Conservation (phyloP, 2,329 filamentous ascomycete species). For the Grosmannia penicillata region DNA sequence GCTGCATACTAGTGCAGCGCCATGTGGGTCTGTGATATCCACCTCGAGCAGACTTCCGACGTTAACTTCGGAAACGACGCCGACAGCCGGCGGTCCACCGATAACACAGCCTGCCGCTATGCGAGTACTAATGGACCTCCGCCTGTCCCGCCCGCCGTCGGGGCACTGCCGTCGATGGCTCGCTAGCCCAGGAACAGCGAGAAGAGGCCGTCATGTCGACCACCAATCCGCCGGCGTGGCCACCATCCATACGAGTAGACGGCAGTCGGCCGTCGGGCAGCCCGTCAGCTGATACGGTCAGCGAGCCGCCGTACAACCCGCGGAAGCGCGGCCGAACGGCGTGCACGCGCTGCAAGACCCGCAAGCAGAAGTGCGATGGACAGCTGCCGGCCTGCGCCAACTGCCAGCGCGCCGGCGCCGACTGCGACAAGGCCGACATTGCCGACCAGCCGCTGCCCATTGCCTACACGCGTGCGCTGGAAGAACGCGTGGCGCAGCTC, state of each 20-base stretch:
- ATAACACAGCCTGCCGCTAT: too few relatives aligned
- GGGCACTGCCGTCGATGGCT: too few relatives aligned
- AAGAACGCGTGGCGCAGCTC: constrained; percentile 3
- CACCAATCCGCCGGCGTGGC: neutral
- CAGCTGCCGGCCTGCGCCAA: constrained; percentile 5
- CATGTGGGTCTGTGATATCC: too few relatives aligned
- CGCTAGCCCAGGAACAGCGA: neutral
- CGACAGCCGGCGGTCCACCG: too few relatives aligned
- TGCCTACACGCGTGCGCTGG: constrained; percentile 3
- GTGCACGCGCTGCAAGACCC: constrained; percentile 63
- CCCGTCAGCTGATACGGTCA: constrained; percentile 32
- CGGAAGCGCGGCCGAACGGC: constrained; percentile 57
- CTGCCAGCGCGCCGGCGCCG: constrained; percentile 2
- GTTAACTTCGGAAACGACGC: too few relatives aligned
- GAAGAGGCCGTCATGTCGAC: neutral
- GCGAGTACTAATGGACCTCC: too few relatives aligned
- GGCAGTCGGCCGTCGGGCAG: constrained; percentile 18
- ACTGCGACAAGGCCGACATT: constrained; percentile 3
- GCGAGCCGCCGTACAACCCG: constrained; percentile 35
- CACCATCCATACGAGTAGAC: neutral
- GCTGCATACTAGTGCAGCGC: too few relatives aligned
- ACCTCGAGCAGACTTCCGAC: too few relatives aligned
- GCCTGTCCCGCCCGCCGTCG: too few relatives aligned
- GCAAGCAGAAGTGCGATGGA: constrained; percentile 34
- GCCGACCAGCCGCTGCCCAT: constrained; percentile 2